Base-by-base conservation (phyloP, 208 protist species). In the Sergeia podlipaevii region DNA sequence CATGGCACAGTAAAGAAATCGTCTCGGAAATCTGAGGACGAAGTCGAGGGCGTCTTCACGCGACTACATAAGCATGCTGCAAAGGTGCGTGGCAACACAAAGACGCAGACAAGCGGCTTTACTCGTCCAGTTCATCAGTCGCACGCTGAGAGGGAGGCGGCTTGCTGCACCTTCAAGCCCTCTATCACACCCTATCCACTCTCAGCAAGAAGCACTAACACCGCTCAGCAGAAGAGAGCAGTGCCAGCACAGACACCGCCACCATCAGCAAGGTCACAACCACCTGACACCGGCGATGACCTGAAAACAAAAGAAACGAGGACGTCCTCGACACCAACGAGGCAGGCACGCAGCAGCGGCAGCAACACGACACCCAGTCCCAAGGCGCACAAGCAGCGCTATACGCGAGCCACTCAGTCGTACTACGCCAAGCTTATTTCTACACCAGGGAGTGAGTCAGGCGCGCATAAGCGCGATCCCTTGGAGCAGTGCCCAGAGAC, bases 361-460 rank as follows among this genome's bases (percentile, higher is more conserved):
- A 30, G 29, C n/a, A 32, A 27, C 24, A 13, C n/a, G 88, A 79
- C 67, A 71, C 74, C 36, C 70, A 65, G 30, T 66, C 78, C n/a
- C n/a, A n/a, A n/a, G n/a, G n/a, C n/a, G n/a, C n/a, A n/a, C n/a
- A n/a, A n/a, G n/a, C n/a, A n/a, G n/a, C n/a, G n/a, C n/a, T n/a
- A n/a, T n/a, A n/a, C n/a, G n/a, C n/a, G n/a, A n/a, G 18, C 34
- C 13, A 93, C 85, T 15, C 49, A 73, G 58, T 86, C 85, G 1
- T 89, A 63, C 39, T 65, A 56, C 18, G 77, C 85, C 2, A 77
- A 77, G 58, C 51, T 87, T n/a, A 50, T 61, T 11, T n/a, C n/a
- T n/a, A n/a, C n/a, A n/a, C n/a, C n/a, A 41, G 48, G 20, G 51
- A 71, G 26, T 37, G 34, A 54, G 15, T 33, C 39, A 20, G 42